Base-by-base conservation (phyloP, 2,329 filamentous ascomycete genomes). In the Leptoxyphium fumago region DNA sequence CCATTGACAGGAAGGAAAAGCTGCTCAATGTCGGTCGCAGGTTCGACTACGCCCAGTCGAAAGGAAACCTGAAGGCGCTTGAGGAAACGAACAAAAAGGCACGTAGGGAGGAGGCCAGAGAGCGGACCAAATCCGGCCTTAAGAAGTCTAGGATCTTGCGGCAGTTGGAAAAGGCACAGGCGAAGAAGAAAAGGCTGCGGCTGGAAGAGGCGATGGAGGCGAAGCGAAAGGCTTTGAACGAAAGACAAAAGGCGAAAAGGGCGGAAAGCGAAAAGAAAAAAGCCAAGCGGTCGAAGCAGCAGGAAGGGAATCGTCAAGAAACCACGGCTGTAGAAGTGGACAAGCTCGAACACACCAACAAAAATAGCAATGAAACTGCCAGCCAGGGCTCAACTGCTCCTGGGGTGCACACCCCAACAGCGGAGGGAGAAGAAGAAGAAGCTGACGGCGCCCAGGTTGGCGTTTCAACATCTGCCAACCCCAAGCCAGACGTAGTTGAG, bases 41-140 rank as follows among this genome's bases (percentile, higher is more conserved):
- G 1, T 84, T 83, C 48, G 80, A 84, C 50, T 69, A 84, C 5
- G 79, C 81, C 0, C 78, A 84, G 58, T 74, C 75, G 49, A 83
- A 82, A 56, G 78, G 75, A 2, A 67, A 72, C 6, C 65, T 75
- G 34, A 51, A 67, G 4, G 70, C 73, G 34, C 68, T 71, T 45
- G 72, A 76, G 45, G 66, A 61, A 40, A 62, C 66, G 4, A 62
- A 64, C 45, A 63, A 59, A 46, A 62, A 61, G 39, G 54, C 61
- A 41, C 61, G 62, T 21, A 62, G 64, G 38, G 36, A 43, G 30
- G 56, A 64, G 38, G 52, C 61, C 28, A 64, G 58, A 40, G 55
- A 57, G 39, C 58, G 61, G 29, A 38, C 47, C 45, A 65, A 62
- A 40, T 52, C 54, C 0, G 48, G 59, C 10, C 50, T 62, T 44